Conservation (phyloP, 2,329 filamentous ascomycete genomes). For the Leptographium wingfieldii region DNA sequence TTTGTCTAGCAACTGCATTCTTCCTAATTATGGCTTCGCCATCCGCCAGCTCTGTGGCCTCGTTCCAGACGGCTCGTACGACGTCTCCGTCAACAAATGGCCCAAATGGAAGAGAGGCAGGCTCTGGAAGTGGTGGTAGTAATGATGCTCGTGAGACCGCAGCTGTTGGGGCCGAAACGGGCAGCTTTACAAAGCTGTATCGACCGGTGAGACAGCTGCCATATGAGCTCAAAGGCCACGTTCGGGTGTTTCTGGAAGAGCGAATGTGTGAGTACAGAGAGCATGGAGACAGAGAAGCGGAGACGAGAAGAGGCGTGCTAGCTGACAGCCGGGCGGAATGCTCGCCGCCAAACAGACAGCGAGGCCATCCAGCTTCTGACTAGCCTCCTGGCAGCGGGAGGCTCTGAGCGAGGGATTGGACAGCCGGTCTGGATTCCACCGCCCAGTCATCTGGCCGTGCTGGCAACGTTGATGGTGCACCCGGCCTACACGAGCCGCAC, state of each 20-base stretch:
- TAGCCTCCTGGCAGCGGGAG: constrained; percentile 45
- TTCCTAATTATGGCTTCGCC: background rate
- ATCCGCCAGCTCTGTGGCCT: constrained; percentile 2
- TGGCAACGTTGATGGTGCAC: constrained; percentile 73
- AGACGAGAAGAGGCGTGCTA: background rate
- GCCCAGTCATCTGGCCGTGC: constrained; percentile 59
- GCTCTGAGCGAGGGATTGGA: constrained; percentile 15
- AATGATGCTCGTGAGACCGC: background rate
- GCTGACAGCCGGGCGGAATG: background rate
- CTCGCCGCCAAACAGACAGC: constrained; percentile 24
- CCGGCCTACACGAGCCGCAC: constrained; percentile 66
- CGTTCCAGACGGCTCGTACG: background rate
- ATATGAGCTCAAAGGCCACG: constrained; percentile 51
- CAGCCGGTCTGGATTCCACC: constrained; percentile 52
- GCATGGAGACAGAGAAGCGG: too few species aligned
- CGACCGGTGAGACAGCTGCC: constrained; percentile 43
- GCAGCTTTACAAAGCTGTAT: constrained; percentile 22
- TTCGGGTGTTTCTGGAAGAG: constrained; percentile 64
- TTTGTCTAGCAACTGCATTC: too few species aligned
- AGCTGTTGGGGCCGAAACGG: background rate
- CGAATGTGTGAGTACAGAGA: constrained; percentile 32
- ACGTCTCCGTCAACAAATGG: background rate
- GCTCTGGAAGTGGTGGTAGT: background rate
- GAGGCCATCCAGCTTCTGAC: constrained; percentile 52
- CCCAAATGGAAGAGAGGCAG: too few species aligned